phyloP scores from a whole-genome alignment of 495 filamentous ascomycete species.

The Tetracladium setigerum region DNA sequence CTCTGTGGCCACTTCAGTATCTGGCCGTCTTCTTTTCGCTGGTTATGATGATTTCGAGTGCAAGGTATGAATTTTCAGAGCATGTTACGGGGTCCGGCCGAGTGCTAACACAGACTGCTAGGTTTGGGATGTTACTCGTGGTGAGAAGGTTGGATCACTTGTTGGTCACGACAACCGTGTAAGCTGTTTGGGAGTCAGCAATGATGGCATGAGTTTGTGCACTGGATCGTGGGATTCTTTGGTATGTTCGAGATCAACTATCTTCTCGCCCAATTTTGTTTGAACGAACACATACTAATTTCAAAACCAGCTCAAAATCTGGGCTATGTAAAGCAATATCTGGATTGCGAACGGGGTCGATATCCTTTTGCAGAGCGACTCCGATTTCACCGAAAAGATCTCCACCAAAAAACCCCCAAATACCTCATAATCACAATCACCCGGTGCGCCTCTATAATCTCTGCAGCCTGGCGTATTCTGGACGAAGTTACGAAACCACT shows the following conservation, averaged over 20 bases:
- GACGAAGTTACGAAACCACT: constrained; percentile 48
- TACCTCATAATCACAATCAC: constrained; percentile 13
- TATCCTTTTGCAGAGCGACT: constrained; percentile 13
- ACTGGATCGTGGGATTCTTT: constrained; percentile 99
- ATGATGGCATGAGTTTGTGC: constrained; percentile 97
- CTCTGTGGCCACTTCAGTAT: constrained; percentile 96
- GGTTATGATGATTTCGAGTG: constrained; percentile 99
- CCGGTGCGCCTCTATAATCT: constrained; percentile 35
- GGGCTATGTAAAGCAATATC: constrained; percentile 43
- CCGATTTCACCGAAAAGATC: not conserved
- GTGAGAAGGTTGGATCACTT: constrained; percentile 92
- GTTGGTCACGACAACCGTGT: constrained; percentile 98
- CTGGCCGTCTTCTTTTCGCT: constrained; percentile 89
- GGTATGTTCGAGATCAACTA: constrained; percentile 48
- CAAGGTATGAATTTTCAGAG: constrained; percentile 59
- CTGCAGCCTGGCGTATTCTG: constrained; percentile 36
- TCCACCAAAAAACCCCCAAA: not conserved
- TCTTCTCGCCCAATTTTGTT: not conserved
- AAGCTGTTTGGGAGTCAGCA: constrained; percentile 96
- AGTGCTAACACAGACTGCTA: constrained; percentile 31
- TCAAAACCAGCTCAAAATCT: constrained; percentile 67
- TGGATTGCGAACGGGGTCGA: constrained; percentile 5
- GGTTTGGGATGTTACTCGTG: constrained; percentile 97
- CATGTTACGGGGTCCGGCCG: not conserved
- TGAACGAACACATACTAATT: constrained; percentile 19